These are phyloP conservation scores for Cystobasidiaceae sp. DNA, from an alignment of 1,284 basidiomycete species.

Conservation along the genomic window DNA sequence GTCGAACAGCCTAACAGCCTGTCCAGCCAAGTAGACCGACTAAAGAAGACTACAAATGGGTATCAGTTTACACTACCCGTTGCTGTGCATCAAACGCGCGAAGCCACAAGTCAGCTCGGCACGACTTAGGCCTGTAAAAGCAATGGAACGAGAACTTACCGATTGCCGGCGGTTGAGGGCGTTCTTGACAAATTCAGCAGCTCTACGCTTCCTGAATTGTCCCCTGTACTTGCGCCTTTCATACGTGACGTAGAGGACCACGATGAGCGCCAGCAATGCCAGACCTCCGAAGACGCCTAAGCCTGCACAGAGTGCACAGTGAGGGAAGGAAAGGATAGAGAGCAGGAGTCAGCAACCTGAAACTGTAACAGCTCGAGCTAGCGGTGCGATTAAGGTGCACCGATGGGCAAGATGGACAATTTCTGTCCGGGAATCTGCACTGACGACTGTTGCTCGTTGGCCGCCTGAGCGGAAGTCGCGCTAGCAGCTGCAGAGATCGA, in stretches of 20 bases:
- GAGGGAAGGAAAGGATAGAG: not conserved
- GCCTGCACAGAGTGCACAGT: not conserved
- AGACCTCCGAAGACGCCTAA: conserved; percentile 13
- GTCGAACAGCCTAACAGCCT: too few species aligned
- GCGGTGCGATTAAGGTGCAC: conserved; percentile 9
- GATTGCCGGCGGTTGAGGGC: not conserved
- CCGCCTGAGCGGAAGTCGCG: not conserved
- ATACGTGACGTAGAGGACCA: conserved; percentile 20
- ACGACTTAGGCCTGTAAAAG: too few species aligned
- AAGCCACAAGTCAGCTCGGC: too few species aligned
- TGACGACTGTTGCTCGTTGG: not conserved
- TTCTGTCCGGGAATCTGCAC: conserved; percentile 16
- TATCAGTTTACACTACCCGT: too few species aligned
- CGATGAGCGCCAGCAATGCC: conserved; percentile 3
- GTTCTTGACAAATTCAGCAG: not conserved
- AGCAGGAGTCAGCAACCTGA: not conserved
- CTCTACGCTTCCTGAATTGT: conserved; percentile 14
- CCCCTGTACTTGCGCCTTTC: conserved; percentile 17
- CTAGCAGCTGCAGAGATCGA: not conserved
- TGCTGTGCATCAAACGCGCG: not conserved
- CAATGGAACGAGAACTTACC: not conserved
- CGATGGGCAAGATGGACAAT: conserved; percentile 21
- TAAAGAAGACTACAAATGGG: too few species aligned
- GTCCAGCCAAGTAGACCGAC: too few species aligned
- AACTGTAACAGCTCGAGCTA: too few species aligned